Evolutionary conservation across 768 basidiomycete species (phyloP), one percentile per base, ranked within the genome.

Genomic region (Boletus subcaerulescens): DNA sequence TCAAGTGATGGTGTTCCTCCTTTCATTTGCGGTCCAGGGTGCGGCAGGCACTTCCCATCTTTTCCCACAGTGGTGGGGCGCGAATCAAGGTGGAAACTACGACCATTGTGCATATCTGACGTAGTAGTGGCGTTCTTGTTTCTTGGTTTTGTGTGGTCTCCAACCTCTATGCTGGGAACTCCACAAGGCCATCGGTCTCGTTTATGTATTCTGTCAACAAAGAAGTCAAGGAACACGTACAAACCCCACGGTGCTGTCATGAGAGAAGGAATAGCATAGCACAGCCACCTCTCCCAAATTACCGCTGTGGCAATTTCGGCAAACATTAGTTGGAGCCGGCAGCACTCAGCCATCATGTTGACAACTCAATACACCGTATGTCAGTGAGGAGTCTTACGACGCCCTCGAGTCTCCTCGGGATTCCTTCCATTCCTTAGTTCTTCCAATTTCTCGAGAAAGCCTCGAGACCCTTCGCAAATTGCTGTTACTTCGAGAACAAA

Each of bases 21-120:
- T 78, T 10, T 80, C 81, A 2, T 75, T 74, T 46, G 72, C 80
- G 0, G 79, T 83, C 4, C 77, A 78, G 52, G 83, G 83, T 20
- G 82, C 77, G 4, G 73, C 74, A 13, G 80, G 82, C 3, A 64
- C 67, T 14, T 63, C 79, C 0, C 77, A 81, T 58, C 62, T 76
- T 22, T 83, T 83, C 73, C 79, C 81, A 11, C n/a, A 64, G 70
- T 82, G 80, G 82, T 83, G 81, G 82, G 80, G 79, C 5, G 81
- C 80, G 12, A 80, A 83, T 60, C 80, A 83, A 57, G 66, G 65
- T 29, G 80, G 80, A 58, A 71, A 75, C 62, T 73, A 67, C 29
- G 67, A 68, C 24, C 69, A 4, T 32, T 68, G 69, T 42, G 54
- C 63, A 44, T 61, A 41, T 45, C 38, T 70, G 38, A 58, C 52